Conservation (phyloP, 306 rosid genomes). For the Cicer judaicum region DNA sequence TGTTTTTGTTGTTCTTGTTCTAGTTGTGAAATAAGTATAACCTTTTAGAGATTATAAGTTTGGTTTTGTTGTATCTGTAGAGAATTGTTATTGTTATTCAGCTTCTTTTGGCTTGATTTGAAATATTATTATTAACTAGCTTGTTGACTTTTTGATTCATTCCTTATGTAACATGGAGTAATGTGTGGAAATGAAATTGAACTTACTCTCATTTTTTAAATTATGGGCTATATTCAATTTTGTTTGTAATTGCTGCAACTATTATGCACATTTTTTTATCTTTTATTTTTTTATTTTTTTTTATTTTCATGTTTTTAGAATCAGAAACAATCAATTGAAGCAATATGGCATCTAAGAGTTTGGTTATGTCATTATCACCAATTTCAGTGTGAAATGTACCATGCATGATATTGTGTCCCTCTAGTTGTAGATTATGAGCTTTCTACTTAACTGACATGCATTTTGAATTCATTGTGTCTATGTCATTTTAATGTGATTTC, state of each 20-base stretch:
- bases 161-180: conserved; percentile 16
- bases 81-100: conserved; percentile 25
- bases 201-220: conserved; percentile 25
- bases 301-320: neutral
- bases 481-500: conserved; percentile 5
- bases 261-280: neutral
- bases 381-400: neutral
- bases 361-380: neutral
- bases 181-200: conserved; percentile 28
- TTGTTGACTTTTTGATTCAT: conserved; percentile 24
- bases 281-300: no score
- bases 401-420: conserved; percentile 18
- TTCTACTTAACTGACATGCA: neutral
- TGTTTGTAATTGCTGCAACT: neutral
- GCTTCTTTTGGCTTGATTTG: conserved; percentile 19
- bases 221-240: neutral
- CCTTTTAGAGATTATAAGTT: neutral
- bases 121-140: conserved; percentile 3
- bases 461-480: neutral
- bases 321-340: conserved; percentile 3
- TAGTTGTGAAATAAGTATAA: neutral
- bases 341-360: conserved; percentile 29
- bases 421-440: conserved; percentile 26
- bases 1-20: neutral
- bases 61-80: conserved; percentile 24